These are phyloP conservation scores for Penicillium antarcticum DNA, from an alignment of 495 filamentous ascomycete species.

Conservation along the genomic window DNA sequence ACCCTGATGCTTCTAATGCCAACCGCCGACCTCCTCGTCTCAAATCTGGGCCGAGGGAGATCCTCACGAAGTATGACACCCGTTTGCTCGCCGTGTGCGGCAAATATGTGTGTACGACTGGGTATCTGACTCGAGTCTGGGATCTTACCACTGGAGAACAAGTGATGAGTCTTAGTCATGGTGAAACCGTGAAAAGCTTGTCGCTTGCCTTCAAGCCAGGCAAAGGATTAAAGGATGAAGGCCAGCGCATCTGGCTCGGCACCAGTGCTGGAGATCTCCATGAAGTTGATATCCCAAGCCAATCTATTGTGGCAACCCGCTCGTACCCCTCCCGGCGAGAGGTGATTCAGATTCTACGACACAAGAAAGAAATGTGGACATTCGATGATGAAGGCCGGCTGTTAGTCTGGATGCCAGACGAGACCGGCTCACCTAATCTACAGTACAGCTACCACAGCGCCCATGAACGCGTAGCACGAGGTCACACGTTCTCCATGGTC, in stretches of 20 bases:
- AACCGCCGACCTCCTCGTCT: constrained; percentile 80
- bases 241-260: constrained; percentile 83
- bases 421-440: constrained; percentile 69
- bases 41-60: constrained; percentile 66
- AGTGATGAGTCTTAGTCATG: constrained; percentile 74
- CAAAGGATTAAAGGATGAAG: constrained; percentile 70
- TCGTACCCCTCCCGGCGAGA: constrained; percentile 76
- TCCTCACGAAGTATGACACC: constrained; percentile 80
- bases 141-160: constrained; percentile 76
- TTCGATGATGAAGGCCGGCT: constrained; percentile 87
- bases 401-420: constrained; percentile 82
- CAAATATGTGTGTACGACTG: constrained; percentile 80
- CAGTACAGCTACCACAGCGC: constrained; percentile 57
- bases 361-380: constrained; percentile 90
- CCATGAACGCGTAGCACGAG: constrained; percentile 69
- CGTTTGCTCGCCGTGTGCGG: constrained; percentile 84
- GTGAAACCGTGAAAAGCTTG: constrained; percentile 72
- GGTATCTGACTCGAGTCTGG: constrained; percentile 83
- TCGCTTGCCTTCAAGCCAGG: constrained; percentile 84
- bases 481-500: constrained; percentile 83
- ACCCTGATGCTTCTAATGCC: constrained; percentile 79
- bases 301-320: constrained; percentile 62
- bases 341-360: constrained; percentile 81
- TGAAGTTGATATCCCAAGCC: constrained; percentile 75
- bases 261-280: constrained; percentile 82